A percentile compares a stretch with the other conserved stretches of the same genome.
These are phyloP conservation scores for Cytospora mali DNA, from an alignment of 2,329 filamentous ascomycete species.

Conservation along the genomic window DNA sequence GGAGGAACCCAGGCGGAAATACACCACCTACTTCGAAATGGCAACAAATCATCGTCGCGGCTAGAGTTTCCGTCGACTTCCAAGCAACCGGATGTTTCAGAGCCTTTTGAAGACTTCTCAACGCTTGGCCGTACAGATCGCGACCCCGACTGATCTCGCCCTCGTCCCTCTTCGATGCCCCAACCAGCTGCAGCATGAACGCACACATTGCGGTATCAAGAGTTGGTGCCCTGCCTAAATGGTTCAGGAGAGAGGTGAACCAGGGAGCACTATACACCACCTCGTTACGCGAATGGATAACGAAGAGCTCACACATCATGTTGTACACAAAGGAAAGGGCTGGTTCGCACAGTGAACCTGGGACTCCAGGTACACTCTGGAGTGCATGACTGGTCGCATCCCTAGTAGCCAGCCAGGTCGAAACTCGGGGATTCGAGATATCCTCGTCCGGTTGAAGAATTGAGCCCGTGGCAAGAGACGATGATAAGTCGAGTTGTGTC, in stretches of 20 bases:
- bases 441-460: not conserved
- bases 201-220: conserved; percentile 45
- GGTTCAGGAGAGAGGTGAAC: conserved; percentile 33
- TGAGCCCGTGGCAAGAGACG: not conserved
- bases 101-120: conserved; percentile 40
- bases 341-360: conserved; percentile 5
- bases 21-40: conserved; percentile 41
- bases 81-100: conserved; percentile 43
- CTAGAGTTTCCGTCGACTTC: conserved; percentile 45
- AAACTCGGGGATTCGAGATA: not conserved
- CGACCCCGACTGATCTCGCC: conserved; percentile 40
- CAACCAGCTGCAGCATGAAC: conserved; percentile 42
- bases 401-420: not conserved
- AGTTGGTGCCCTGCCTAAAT: conserved; percentile 40
- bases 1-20: not conserved
- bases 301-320: conserved; percentile 24
- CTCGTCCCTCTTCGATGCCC: conserved; percentile 38
- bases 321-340: conserved; percentile 13
- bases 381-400: not conserved
- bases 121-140: conserved; percentile 42
- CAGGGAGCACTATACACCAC: conserved; percentile 29
- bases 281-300: conserved; percentile 16
- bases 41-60: conserved; percentile 44
- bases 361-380: not conserved
- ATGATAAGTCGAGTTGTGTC: conserved; percentile 13